Evolutionary conservation across 148 eudicot species (phyloP).

Genomic region (Rhododendron vialii): DNA sequence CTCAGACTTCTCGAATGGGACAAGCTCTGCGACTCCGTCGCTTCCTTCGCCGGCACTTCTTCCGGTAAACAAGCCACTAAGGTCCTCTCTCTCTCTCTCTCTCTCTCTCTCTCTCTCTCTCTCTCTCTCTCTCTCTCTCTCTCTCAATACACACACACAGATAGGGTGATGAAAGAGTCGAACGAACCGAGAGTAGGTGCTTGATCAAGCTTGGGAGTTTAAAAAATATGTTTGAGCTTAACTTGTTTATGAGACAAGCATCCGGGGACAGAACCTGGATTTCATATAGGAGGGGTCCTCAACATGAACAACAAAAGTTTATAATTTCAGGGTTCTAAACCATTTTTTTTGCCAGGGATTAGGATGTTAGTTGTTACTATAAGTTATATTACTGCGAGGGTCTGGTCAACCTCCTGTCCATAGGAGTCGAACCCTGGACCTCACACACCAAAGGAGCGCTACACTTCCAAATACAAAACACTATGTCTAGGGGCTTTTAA

Average conservation of each 20-base stretch:
- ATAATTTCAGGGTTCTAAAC: neutral
- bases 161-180: neutral
- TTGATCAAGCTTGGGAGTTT: neutral
- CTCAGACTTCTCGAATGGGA: conserved; percentile 87
- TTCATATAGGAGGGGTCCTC: neutral
- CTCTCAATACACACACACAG: neutral
- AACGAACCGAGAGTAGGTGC: neutral
- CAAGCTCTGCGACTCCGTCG: conserved; percentile 74
- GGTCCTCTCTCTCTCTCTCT: conserved; percentile 31
- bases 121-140: neutral
- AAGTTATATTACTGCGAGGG: neutral
- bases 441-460: neutral
- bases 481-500: neutral
- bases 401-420: neutral
- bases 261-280: neutral
- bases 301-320: neutral
- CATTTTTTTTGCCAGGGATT: too few species aligned
- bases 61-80: conserved; percentile 60
- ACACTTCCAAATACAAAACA: neutral
- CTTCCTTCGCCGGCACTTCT: conserved; percentile 82
- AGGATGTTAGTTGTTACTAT: neutral
- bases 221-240: too few species aligned
- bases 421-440: too few species aligned
- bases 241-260: neutral
- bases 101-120: too few species aligned